phyloP scores from a whole-genome alignment of 202 grass and related monocot species.

The Saccharum hybrid region DNA sequence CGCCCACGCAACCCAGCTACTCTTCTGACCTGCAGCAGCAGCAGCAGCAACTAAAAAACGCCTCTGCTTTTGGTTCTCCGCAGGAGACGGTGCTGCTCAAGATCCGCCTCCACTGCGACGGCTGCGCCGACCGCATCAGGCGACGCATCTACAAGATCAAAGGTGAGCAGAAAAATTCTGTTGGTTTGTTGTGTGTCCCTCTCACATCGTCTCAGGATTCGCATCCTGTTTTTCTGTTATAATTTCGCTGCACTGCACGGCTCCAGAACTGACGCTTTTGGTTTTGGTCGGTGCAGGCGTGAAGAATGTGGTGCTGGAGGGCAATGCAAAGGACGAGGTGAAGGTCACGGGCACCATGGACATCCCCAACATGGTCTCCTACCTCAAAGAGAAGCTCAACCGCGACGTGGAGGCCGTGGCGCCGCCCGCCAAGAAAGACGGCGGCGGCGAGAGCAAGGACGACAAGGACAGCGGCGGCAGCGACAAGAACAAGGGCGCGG shows the following conservation, averaged over 20 bases:
- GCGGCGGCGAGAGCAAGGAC: constrained; percentile 32
- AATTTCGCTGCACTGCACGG: not conserved
- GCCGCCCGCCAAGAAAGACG: constrained; percentile 45
- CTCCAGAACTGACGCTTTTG: constrained; percentile 16
- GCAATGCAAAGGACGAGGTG: constrained; percentile 72
- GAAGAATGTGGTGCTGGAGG: constrained; percentile 67
- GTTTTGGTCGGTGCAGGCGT: constrained; percentile 55
- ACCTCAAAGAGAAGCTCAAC: constrained; percentile 76
- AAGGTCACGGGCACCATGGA: constrained; percentile 88
- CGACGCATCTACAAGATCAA: constrained; percentile 79
- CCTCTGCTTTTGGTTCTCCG: constrained; percentile 25
- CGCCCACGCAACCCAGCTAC: constrained; percentile 32
- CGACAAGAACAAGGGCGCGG: constrained; percentile 22
- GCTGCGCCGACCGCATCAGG: constrained; percentile 73
- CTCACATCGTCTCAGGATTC: not conserved
- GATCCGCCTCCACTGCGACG: constrained; percentile 89
- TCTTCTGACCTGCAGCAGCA: not conserved
- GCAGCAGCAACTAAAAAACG: constrained; percentile 24
- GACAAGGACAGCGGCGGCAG: constrained; percentile 38
- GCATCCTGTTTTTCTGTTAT: not conserved
- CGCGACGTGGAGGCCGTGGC: constrained; percentile 55
- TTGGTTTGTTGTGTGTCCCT: not conserved
- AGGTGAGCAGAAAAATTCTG: constrained; percentile 42
- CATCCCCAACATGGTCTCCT: constrained; percentile 45
- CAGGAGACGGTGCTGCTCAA: constrained; percentile 74